phyloP scores from a whole-genome alignment of 176 grass and related monocot genomes.

The Aechmea fasciata region DNA sequence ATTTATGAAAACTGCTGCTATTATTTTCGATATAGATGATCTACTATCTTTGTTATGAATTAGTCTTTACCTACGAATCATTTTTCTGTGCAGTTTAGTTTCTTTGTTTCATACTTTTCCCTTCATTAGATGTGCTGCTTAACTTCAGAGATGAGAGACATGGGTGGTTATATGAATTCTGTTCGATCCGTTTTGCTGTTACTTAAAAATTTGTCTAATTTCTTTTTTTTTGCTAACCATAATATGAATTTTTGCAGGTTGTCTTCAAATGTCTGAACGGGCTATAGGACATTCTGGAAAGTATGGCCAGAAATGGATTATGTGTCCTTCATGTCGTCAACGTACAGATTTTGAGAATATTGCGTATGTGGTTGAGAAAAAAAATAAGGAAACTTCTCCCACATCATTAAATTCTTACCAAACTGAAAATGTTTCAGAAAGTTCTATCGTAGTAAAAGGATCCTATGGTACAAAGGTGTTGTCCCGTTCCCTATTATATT shows the following conservation, averaged over 20 bases:
- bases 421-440: slow-evolving; percentile 44
- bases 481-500: neutral
- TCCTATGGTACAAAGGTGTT: slow-evolving; percentile 95
- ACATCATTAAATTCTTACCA: slow-evolving; percentile 12
- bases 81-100: no score
- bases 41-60: no score
- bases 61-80: no score
- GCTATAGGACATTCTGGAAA: slow-evolving; percentile 38
- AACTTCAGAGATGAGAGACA: neutral
- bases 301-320: slow-evolving; percentile 65
- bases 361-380: slow-evolving; percentile 81
- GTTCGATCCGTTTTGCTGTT: neutral
- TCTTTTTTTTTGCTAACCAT: neutral
- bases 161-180: neutral
- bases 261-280: slow-evolving; percentile 78
- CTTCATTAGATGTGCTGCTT: neutral
- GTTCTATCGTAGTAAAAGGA: slow-evolving; percentile 53
- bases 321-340: slow-evolving; percentile 87
- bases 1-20: no score
- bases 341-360: slow-evolving; percentile 76
- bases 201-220: neutral
- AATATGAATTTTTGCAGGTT: slow-evolving; percentile 40
- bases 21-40: no score
- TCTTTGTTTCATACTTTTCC: neutral
- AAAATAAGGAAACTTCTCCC: slow-evolving; percentile 28